phyloP scores from a whole-genome alignment of 192 early-diverging fungal species.

The Globomyces pollinis-pini region DNA sequence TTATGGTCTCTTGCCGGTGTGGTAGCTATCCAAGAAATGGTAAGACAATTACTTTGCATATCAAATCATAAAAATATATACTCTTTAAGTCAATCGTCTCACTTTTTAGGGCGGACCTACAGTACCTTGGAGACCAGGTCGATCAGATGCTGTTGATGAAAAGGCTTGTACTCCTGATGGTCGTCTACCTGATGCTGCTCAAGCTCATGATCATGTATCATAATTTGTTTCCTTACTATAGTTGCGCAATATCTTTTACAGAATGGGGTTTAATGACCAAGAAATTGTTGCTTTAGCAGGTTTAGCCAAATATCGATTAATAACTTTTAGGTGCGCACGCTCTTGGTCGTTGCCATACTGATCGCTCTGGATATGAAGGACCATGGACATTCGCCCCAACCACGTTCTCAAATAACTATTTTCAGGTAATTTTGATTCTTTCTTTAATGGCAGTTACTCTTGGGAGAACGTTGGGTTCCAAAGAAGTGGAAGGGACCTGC shows the following conservation, averaged over 20 bases:
- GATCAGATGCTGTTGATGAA: conserved; percentile 14
- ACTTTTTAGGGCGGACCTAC: conserved; percentile 63
- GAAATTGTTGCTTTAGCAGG: conserved; percentile 63
- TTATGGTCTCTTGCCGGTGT: conserved; percentile 68
- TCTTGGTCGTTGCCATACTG: conserved; percentile 54
- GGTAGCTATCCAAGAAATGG: conserved; percentile 58
- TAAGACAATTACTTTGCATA: not conserved
- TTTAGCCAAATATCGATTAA: no score
- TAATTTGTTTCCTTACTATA: not conserved
- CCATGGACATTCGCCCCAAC: conserved; percentile 48
- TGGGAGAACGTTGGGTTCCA: conserved; percentile 68
- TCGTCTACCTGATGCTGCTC: conserved; percentile 63
- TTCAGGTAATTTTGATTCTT: conserved; percentile 23
- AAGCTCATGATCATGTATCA: conserved; percentile 38
- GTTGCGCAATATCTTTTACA: conserved; percentile 53
- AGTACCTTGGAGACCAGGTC: conserved; percentile 54
- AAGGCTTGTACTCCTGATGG: conserved; percentile 44
- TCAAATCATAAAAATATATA: not conserved
- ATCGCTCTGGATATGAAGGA: conserved; percentile 62
- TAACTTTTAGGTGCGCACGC: conserved; percentile 74
- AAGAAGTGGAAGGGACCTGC: conserved; percentile 73
- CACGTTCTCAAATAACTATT: conserved; percentile 84
- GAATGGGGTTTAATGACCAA: conserved; percentile 67
- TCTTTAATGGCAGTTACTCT: conserved; percentile 29
- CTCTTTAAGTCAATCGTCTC: no score